phyloP scores from a whole-genome alignment of 2,329 filamentous ascomycete genomes.

The Incumbomyces delicatus region DNA sequence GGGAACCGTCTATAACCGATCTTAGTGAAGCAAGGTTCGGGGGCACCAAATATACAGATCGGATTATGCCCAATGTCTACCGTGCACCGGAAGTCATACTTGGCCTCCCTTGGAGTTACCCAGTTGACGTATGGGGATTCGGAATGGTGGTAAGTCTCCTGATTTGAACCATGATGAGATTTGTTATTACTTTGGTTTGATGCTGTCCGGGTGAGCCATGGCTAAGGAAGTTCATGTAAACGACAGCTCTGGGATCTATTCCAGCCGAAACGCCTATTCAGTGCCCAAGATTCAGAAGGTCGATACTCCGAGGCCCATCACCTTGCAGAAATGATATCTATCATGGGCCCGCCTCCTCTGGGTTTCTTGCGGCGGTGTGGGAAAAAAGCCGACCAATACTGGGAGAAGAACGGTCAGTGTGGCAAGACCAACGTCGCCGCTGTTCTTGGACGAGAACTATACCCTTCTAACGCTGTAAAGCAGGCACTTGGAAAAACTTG shows the following conservation, averaged over 20 bases:
- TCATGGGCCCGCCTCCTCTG: slow-evolving; percentile 37
- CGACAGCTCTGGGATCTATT: slow-evolving; percentile 40
- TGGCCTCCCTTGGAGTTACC: slow-evolving; percentile 35
- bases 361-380: slow-evolving; percentile 26
- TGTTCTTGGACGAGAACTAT: slow-evolving; percentile 34
- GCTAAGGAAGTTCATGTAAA: neutral
- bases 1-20: slow-evolving; percentile 38
- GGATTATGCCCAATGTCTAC: slow-evolving; percentile 27
- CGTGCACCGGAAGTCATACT: slow-evolving; percentile 39
- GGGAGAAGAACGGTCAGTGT: no score
- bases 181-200: slow-evolving; percentile 3
- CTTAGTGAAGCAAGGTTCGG: slow-evolving; percentile 39
- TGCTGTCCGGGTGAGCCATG: neutral
- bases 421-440: no score
- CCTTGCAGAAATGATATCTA: slow-evolving; percentile 39
- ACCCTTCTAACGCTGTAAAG: slow-evolving; percentile 7
- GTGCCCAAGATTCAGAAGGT: slow-evolving; percentile 30
- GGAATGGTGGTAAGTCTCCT: slow-evolving; percentile 38
- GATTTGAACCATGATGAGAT: no score
- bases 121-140: slow-evolving; percentile 45
- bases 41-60: slow-evolving; percentile 24
- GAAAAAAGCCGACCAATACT: slow-evolving; percentile 21
- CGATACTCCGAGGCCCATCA: slow-evolving; percentile 35
- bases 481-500: slow-evolving; percentile 24
- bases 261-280: slow-evolving; percentile 38